A percentile compares a stretch with the other conserved stretches of the same genome.
Conservation (phyloP, 176 grass and related monocot species). For the Juncus inflexus region DNA sequence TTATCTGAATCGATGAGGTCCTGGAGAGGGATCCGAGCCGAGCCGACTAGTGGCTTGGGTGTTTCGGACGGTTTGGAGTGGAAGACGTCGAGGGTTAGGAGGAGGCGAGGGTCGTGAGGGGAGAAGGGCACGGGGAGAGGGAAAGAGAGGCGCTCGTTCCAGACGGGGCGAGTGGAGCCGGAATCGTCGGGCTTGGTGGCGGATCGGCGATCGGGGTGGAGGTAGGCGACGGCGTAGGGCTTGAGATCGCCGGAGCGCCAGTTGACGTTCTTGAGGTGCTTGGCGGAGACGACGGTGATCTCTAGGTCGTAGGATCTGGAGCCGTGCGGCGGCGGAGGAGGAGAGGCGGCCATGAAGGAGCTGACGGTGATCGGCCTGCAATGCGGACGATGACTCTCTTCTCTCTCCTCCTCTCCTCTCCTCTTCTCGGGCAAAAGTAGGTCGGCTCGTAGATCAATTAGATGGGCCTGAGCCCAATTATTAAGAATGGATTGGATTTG, state of each 20-base stretch:
- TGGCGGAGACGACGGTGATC: conserved; percentile 71
- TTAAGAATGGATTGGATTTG: too few species aligned
- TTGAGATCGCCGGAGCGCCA: conserved; percentile 83
- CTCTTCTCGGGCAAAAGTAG: too few species aligned
- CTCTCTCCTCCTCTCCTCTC: too few species aligned
- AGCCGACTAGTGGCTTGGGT: conserved; percentile 87
- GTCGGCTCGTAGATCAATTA: too few species aligned
- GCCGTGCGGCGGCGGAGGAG: conserved; percentile 19
- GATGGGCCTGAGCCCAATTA: too few species aligned
- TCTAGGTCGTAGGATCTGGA: conserved; percentile 58
- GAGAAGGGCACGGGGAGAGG: conserved; percentile 56
- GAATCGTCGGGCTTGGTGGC: conserved; percentile 78
- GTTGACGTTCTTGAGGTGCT: conserved; percentile 99
- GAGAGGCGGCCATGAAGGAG: conserved; percentile 22
- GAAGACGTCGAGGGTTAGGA: conserved; percentile 77
- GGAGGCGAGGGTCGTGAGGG: conserved; percentile 52
- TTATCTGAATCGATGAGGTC: conserved; percentile 48
- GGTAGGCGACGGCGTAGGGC: conserved; percentile 82
- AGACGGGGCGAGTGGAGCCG: conserved; percentile 64
- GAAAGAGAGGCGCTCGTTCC: conserved; percentile 82
- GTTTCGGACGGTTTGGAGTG: conserved; percentile 96
- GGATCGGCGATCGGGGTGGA: conserved; percentile 58
- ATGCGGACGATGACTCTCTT: background rate
- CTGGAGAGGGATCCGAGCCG: conserved; percentile 50
- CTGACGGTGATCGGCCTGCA: conserved; percentile 36